These are phyloP conservation scores for Stentor coeruleus DNA, from an alignment of 73 alveolate genomes.

Conservation along the genomic window DNA sequence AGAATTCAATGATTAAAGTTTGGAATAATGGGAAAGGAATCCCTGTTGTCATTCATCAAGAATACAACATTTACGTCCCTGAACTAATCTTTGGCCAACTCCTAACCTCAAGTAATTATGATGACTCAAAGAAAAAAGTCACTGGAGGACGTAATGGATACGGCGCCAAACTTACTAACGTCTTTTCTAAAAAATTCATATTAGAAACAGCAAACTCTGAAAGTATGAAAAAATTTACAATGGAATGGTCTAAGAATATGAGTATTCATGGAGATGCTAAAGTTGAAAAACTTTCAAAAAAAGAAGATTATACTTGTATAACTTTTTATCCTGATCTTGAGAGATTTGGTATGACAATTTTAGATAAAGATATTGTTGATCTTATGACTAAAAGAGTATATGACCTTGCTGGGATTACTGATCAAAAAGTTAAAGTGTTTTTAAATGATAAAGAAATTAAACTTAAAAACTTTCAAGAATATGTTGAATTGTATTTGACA, in stretches of 20 bases:
- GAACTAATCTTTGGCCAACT: constrained; percentile 98
- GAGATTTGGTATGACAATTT: constrained; percentile 88
- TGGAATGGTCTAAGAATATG: constrained; percentile 76
- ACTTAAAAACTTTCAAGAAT: constrained; percentile 64
- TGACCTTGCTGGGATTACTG: constrained; percentile 98
- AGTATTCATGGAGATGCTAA: constrained; percentile 71
- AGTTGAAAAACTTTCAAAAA: constrained; percentile 45
- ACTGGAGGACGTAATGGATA: constrained; percentile 97
- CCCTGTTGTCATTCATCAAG: constrained; percentile 95
- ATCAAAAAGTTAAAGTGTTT: constrained; percentile 52
- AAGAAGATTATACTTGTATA: constrained; percentile 82
- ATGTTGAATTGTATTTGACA: constrained; percentile 80
- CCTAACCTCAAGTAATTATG: constrained; percentile 95
- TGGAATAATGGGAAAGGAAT: constrained; percentile 96
- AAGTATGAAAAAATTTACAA: constrained; percentile 42
- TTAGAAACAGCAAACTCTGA: constrained; percentile 92
- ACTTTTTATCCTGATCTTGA: constrained; percentile 96
- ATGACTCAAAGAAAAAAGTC: constrained; percentile 90
- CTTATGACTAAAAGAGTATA: constrained; percentile 95
- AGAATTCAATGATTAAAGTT: constrained; percentile 71
- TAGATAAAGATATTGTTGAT: constrained; percentile 89
- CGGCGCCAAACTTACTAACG: constrained; percentile 99
- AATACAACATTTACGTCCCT: constrained; percentile 94
- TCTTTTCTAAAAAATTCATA: constrained; percentile 89
- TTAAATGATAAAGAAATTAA: constrained; percentile 74